Evolutionary conservation across 208 protist genomes (phyloP).

Genomic region (Trypanosoma theileri): DNA sequence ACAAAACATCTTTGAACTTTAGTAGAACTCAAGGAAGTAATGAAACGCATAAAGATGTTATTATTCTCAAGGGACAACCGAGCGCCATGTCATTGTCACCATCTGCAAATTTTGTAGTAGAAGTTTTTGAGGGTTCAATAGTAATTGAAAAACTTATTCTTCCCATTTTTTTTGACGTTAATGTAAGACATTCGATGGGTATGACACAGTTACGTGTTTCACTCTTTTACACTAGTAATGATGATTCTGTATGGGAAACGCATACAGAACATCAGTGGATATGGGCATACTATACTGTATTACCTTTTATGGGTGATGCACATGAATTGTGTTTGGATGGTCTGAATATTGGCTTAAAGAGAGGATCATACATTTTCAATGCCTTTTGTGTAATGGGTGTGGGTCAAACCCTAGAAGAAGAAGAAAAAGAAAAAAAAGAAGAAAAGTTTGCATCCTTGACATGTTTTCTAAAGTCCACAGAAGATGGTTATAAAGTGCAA

Average conservation of each 20-base stretch:
- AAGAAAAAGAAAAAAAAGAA: neutral
- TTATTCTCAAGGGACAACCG: constrained; percentile 20
- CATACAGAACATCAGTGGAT: constrained; percentile 20
- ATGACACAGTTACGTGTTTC: constrained; percentile 15
- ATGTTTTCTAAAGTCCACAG: constrained; percentile 16
- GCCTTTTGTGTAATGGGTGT: constrained; percentile 13
- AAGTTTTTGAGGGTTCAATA: constrained; percentile 28
- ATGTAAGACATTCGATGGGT: constrained; percentile 3
- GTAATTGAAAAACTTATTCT: constrained; percentile 19
- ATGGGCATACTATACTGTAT: constrained; percentile 17
- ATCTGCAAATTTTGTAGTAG: constrained; percentile 21
- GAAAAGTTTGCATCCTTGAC: neutral
- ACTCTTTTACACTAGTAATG: constrained; percentile 23
- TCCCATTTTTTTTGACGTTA: constrained; percentile 14
- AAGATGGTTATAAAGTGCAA: constrained; percentile 9
- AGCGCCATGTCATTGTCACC: neutral
- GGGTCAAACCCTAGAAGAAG: neutral
- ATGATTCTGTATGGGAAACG: neutral
- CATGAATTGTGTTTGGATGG: constrained; percentile 13
- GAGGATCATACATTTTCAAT: constrained; percentile 27
- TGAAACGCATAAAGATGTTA: constrained; percentile 5
- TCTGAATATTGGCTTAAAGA: constrained; percentile 13
- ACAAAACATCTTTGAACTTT: constrained; percentile 30
- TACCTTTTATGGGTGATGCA: constrained; percentile 4
- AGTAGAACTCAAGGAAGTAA: neutral